Conservation (phyloP, 2,329 filamentous ascomycete species). For the Dactylellina drechsleri region DNA sequence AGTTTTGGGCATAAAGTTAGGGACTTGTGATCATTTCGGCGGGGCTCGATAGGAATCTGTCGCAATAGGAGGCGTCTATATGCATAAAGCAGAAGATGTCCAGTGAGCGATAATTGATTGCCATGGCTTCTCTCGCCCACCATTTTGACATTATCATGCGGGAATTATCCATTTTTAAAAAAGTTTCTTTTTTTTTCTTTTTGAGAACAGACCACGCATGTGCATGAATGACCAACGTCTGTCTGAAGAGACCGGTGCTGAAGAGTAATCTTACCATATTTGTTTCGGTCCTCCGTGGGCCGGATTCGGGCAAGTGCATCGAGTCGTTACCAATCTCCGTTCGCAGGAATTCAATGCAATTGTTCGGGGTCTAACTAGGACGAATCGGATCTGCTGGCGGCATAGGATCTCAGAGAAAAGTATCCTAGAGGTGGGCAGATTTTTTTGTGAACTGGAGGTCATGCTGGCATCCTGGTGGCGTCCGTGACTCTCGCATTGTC, state of each 20-base stretch:
- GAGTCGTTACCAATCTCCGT: constrained; percentile 26
- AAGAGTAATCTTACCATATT: constrained; percentile 32
- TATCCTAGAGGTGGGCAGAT: no score
- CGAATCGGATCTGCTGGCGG: constrained; percentile 22
- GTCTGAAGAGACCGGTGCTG: constrained; percentile 24
- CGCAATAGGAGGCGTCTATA: constrained; percentile 10
- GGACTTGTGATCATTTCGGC: constrained; percentile 3
- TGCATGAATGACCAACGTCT: constrained; percentile 24
- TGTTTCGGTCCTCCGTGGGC: constrained; percentile 8
- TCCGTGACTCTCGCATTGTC: not conserved
- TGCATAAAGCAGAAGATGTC: not conserved
- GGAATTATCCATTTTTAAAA: not conserved
- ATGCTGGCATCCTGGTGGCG: not conserved
- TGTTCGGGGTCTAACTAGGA: not conserved
- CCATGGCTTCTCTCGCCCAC: not conserved
- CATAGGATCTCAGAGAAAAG: no score
- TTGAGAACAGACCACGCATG: constrained; percentile 6
- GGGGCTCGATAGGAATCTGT: not conserved
- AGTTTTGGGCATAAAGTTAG: constrained; percentile 1
- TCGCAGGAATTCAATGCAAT: constrained; percentile 25
- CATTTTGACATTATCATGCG: constrained; percentile 25
- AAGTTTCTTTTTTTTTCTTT: constrained; percentile 6
- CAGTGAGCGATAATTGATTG: not conserved
- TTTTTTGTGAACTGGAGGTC: not conserved
- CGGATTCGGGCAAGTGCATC: constrained; percentile 48